Evolutionary conservation across 129 eudicot genomes (phyloP), one percentile per base, ranked within the genome.

Genomic region (Chrysanthemum makinoi): DNA sequence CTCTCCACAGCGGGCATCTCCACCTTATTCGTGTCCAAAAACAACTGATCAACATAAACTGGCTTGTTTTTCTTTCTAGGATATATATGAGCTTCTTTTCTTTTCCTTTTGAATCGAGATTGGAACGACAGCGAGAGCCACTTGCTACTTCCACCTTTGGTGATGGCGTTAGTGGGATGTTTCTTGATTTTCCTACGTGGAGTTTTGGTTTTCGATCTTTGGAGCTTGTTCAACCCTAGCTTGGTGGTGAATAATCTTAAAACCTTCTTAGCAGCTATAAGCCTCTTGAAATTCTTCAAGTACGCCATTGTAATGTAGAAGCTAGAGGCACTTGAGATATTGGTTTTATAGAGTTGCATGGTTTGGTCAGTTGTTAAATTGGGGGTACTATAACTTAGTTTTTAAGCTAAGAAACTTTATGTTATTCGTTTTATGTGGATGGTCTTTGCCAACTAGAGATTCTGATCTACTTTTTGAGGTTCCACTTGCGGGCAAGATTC

Each of bases 31-130:
- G 46, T 47, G 11, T 89, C 83, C 16, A 82, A 62, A 69, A 86
- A 86, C 65, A 89, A 71, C 56, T 84, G 83, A 63, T 89, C 93
- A 24, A 86, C 77, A 22, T 82, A 89, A 11, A 86, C 82, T 2
- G 89, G 78, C 30, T 77, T 76, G 4, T 72, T 65, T 62, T 69
- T 62, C 75, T 75, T 86, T 49, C 58, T 64, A 5, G 78, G 73
- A 18, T 71, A 78, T 47, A 55, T 47, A 6, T 54, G 61, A 16
- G 57, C 6, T 11, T 62, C 63, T 17, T 59, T 68, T 56, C 78
- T 66, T 30, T 78, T 80, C 18, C 66, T 73, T 73, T 79, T 80
- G 64, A 78, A 84, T 53, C 65, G 76, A 28, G 84, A 77, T 46
- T 80, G 88, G 58, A 86, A 68, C 12, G 86, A 66, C 4, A 83